Evolutionary conservation across 75 land plant species (phyloP), one percentile per base, ranked within the genome.

Genomic region (Picea sitchensis): DNA sequence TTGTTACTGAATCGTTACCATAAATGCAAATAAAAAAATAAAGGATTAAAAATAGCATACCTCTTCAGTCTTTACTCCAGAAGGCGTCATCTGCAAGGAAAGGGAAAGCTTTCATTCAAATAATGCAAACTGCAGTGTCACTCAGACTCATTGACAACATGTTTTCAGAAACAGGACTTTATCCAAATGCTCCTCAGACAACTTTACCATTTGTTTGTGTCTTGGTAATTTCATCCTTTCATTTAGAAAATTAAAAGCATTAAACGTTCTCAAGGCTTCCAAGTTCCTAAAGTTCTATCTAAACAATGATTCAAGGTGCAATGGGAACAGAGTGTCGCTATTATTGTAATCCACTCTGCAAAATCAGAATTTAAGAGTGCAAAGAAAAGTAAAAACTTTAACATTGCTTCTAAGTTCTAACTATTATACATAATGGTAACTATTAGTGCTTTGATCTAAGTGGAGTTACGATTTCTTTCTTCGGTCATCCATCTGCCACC

Each of bases 61-160:
- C 91, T 89, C 91, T 5, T 86, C 56, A 73, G 67, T 82, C 58
- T 82, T 84, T 75, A 89, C 26, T 58, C 88, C 87, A 31, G 81
- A 80, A 62, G n/a, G 38, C 14, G 87, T 78, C 32, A 77, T 79
- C 91, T 89, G 88, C 75, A 86, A 58, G 26, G 80, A 36, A 78
- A 38, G 3, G 20, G 44, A 77, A 84, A 80, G 20, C 8, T 0
- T 38, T 26, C 18, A 71, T 71, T 71, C 51, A 18, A 23, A 17
- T 20, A 71, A 71, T 12, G 44, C 23, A 20, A 44, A 11, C 5
- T 9, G 44, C 38, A 34, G 7, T 32, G 14, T 15, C 17, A 67
- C 38, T 31, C 32, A 36, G 12, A 44, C 23, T 18, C 21, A n/a
- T 20, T 20, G 12, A 71, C 26, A 20, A 71, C 21, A 44, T 71